phyloP scores from a whole-genome alignment of 179 eudicot genomes.

The Monotropa hypopitys region DNA sequence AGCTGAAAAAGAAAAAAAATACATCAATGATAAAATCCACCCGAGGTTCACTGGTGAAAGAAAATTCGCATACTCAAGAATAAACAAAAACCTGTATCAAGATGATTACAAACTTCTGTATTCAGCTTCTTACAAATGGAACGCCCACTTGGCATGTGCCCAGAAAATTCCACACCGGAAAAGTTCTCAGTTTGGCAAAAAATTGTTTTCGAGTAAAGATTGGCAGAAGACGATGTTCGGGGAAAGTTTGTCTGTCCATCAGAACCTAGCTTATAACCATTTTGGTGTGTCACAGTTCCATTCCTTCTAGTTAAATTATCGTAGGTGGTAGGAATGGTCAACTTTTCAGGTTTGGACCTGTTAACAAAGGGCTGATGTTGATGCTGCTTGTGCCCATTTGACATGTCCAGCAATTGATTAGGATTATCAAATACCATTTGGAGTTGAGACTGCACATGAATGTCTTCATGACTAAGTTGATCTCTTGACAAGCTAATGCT shows the following conservation, averaged over 20 bases:
- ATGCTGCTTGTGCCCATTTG: conserved; percentile 10
- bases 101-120: conserved; percentile 8
- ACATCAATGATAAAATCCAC: neutral
- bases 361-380: conserved; percentile 18
- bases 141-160: conserved; percentile 13
- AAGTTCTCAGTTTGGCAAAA: too few relatives aligned
- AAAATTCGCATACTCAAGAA: neutral
- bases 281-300: conserved; percentile 10
- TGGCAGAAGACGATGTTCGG: conserved; percentile 22
- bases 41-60: neutral
- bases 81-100: conserved; percentile 16
- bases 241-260: conserved; percentile 21
- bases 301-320: conserved; percentile 15
- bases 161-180: conserved; percentile 13
- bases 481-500: conserved; percentile 22
- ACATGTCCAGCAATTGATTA: conserved; percentile 7
- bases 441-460: conserved; percentile 14
- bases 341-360: conserved; percentile 15
- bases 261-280: conserved; percentile 5
- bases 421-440: conserved; percentile 13
- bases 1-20: conserved; percentile 7
- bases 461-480: conserved; percentile 15
- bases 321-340: conserved; percentile 9
- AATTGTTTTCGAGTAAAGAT: conserved; percentile 13
- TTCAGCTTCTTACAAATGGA: conserved; percentile 15